These are phyloP conservation scores for Boletus semigastroideus DNA, from an alignment of 1,284 basidiomycete genomes.

Conservation along the genomic window DNA sequence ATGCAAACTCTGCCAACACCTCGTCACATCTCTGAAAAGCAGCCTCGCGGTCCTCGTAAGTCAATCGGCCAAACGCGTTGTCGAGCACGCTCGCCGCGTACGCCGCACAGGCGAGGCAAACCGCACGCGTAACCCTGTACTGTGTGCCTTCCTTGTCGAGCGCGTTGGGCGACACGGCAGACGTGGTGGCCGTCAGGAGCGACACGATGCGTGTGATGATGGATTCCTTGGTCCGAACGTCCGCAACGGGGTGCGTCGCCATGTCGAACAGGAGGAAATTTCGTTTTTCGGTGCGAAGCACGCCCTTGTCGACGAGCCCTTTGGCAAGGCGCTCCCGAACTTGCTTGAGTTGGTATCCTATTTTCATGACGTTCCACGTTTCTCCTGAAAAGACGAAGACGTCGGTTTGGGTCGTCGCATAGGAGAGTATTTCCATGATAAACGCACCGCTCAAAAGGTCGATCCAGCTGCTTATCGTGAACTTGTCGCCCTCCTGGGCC, in stretches of 20 bases:
- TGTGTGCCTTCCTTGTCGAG: constrained; percentile 78
- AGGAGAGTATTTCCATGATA: background rate
- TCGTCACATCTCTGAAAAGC: constrained; percentile 92
- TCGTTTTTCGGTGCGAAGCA: constrained; percentile 95
- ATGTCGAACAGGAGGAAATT: constrained; percentile 98
- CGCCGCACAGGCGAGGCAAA: constrained; percentile 82
- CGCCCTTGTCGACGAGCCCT: constrained; percentile 94
- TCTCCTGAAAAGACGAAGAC: constrained; percentile 64
- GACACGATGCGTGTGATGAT: constrained; percentile 75
- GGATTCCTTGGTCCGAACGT: constrained; percentile 84
- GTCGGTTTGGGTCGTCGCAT: background rate
- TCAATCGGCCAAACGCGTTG: constrained; percentile 84
- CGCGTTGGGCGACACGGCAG: constrained; percentile 72
- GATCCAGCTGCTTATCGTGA: constrained; percentile 92
- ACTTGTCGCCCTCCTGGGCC: constrained; percentile 65
- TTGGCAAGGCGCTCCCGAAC: constrained; percentile 96
- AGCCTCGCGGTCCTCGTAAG: constrained; percentile 88
- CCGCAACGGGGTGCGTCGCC: constrained; percentile 95
- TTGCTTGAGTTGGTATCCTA: constrained; percentile 96
- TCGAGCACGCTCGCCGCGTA: constrained; percentile 95
- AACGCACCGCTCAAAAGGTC: constrained; percentile 83
- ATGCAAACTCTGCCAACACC: constrained; percentile 83
- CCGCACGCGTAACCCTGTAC: constrained; percentile 77
- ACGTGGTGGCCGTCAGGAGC: constrained; percentile 81
- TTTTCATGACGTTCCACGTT: constrained; percentile 99